Evolutionary conservation across 2,329 filamentous ascomycete genomes (phyloP), one percentile per base, ranked within the genome.

Genomic region (Ascochyta clinopodiicola): DNA sequence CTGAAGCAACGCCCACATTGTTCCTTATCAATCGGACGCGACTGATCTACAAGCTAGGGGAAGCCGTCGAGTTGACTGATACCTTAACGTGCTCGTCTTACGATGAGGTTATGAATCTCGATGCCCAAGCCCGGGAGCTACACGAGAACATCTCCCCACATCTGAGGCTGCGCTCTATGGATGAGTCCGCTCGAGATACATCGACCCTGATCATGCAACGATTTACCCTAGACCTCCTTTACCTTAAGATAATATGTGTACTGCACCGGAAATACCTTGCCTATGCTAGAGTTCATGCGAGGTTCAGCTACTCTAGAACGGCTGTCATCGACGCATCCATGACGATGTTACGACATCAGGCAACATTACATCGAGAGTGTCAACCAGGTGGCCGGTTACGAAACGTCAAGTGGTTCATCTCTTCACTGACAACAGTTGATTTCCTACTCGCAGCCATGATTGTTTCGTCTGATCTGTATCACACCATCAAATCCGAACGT

Each of bases 401-500:
- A 27, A 86, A 86, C 24, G 86, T 92, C 69, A 87, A 88, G 65
- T 94, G 89, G 85, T 91, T 90, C 68, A 87, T 96, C 52, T 88
- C 86, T 31, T 90, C 90, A 0, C 85, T 92, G 21, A 91, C 89
- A 1, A 91, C 89, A 9, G 89, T 90, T 68, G 93, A 97, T 69
- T 96, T 96, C 72, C 80, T 96, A 6, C 82, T 96, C 12, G 91
- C 91, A 2, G 91, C 90, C 4, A 96, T 95, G 83, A 84, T 96
- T 39, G 82, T 97, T 4, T 87, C 88, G 48, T 82, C 96, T 25
- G 93, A 97, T 67, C 82, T 96, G 1, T 90, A 95, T 68, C 88
- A 90, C 65, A 85, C 87, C 59, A 84, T 77, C 29, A 73, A 81
- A 48, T 59, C 71, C 1, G 79, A 81, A 56, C 70, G 75, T 7